Percentiles rank a stretch among this genome's conserved stretches.
Evolutionary conservation across 352 stramenopile genomes (phyloP).

Genomic region (Phytophthora multivora): DNA sequence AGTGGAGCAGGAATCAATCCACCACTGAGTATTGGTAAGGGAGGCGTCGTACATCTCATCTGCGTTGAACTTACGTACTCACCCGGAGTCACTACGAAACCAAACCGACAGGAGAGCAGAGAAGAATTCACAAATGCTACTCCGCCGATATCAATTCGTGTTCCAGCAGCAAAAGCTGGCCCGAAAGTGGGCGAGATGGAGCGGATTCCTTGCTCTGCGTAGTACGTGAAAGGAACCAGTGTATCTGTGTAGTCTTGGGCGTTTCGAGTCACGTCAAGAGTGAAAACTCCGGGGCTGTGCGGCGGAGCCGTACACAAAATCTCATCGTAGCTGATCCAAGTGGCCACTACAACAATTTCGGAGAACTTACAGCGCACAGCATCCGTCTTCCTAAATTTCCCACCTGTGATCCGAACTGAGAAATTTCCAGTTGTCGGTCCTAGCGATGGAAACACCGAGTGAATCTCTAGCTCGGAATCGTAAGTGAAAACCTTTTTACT

Average conservation of each 20-base stretch:
- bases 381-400: slow-evolving; percentile 77
- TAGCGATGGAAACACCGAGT: slow-evolving; percentile 76
- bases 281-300: slow-evolving; percentile 68
- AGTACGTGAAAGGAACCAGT: slow-evolving; percentile 80
- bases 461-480: slow-evolving; percentile 65
- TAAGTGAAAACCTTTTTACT: slow-evolving; percentile 80
- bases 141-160: slow-evolving; percentile 84
- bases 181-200: slow-evolving; percentile 90
- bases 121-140: slow-evolving; percentile 89
- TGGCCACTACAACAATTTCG: slow-evolving; percentile 61
- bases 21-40: slow-evolving; percentile 59
- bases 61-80: slow-evolving; percentile 79
- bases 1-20: slow-evolving; percentile 65
- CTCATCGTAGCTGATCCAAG: slow-evolving; percentile 68
- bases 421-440: slow-evolving; percentile 87
- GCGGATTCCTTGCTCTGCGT: slow-evolving; percentile 72
- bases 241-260: slow-evolving; percentile 90
- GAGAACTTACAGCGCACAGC: slow-evolving; percentile 89
- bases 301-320: slow-evolving; percentile 80
- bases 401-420: slow-evolving; percentile 82
- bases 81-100: slow-evolving; percentile 75
- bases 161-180: slow-evolving; percentile 82
- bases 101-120: slow-evolving; percentile 89
- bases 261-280: slow-evolving; percentile 91
- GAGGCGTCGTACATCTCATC: slow-evolving; percentile 85